A percentile compares a stretch with the other conserved stretches of the same genome.
Conservation (phyloP, 192 early-diverging fungal genomes). For the Coemansia sp. region DNA sequence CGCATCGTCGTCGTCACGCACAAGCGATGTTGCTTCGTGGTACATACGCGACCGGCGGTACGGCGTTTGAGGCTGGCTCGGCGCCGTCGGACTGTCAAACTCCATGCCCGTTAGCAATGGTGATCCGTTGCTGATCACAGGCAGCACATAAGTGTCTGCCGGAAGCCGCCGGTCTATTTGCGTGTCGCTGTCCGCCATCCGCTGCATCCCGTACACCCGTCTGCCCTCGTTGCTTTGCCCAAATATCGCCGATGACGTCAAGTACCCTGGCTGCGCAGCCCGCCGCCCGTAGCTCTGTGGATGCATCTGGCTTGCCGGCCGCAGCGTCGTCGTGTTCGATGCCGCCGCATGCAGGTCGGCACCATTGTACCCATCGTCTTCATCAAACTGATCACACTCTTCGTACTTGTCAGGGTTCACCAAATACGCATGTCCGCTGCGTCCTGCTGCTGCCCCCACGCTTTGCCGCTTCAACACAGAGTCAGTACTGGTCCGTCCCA, state of each 20-base stretch:
- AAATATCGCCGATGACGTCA: conserved; percentile 8
- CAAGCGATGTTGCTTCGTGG: background rate
- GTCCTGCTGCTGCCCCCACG: conserved; percentile 6
- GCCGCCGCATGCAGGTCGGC: conserved; percentile 33
- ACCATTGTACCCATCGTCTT: conserved; percentile 2
- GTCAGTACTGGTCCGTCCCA: conserved; percentile 33
- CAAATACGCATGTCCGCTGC: conserved; percentile 40
- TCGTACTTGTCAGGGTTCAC: conserved; percentile 33
- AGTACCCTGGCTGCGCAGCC: background rate
- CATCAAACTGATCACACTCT: background rate
- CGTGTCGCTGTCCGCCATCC: conserved; percentile 34
- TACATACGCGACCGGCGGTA: conserved; percentile 4
- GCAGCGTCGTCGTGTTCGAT: conserved; percentile 47
- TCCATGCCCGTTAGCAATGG: conserved; percentile 30
- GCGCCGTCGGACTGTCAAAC: conserved; percentile 18
- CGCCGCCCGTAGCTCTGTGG: conserved; percentile 12
- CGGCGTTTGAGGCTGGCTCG: background rate
- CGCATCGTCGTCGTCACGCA: conserved; percentile 9
- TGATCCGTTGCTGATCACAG: conserved; percentile 37
- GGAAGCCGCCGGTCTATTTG: conserved; percentile 11
- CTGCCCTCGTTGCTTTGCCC: background rate
- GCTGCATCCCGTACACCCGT: conserved; percentile 25
- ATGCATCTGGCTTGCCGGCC: conserved; percentile 32
- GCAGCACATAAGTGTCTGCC: conserved; percentile 22
- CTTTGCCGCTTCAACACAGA: conserved; percentile 27